phyloP scores from a whole-genome alignment of 2,329 filamentous ascomycete species.

The Trichoderma gracile region DNA sequence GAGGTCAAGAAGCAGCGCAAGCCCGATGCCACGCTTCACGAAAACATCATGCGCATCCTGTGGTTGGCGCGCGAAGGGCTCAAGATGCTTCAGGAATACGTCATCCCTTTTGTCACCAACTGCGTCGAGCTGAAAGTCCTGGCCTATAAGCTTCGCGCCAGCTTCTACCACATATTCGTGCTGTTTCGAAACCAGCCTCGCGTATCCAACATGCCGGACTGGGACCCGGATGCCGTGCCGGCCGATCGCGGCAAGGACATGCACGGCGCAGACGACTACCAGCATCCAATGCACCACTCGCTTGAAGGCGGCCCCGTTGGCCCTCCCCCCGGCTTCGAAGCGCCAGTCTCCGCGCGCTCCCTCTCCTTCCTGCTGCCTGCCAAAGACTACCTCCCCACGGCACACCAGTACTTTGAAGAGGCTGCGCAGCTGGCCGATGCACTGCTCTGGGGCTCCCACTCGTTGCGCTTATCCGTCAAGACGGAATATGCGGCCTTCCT shows the following conservation, averaged over 20 bases:
- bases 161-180: slow-evolving; percentile 95
- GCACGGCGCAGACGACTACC: slow-evolving; percentile 46
- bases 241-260: slow-evolving; percentile 49
- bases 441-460: slow-evolving; percentile 83
- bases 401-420: slow-evolving; percentile 76
- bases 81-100: slow-evolving; percentile 81
- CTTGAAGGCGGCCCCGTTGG: slow-evolving; percentile 61
- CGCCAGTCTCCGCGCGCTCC: slow-evolving; percentile 43
- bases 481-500: slow-evolving; percentile 91
- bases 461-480: slow-evolving; percentile 83
- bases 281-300: slow-evolving; percentile 45
- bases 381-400: slow-evolving; percentile 78
- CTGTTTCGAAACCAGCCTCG: slow-evolving; percentile 90
- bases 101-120: slow-evolving; percentile 79
- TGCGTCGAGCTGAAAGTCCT: slow-evolving; percentile 85
- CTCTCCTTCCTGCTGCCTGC: slow-evolving; percentile 79
- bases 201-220: slow-evolving; percentile 62
- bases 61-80: slow-evolving; percentile 94
- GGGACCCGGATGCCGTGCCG: slow-evolving; percentile 49
- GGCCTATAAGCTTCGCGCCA: slow-evolving; percentile 86
- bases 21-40: slow-evolving; percentile 79
- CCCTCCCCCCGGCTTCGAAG: slow-evolving; percentile 57
- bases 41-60: slow-evolving; percentile 84
- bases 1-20: slow-evolving; percentile 80
- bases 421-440: slow-evolving; percentile 72